phyloP scores from a whole-genome alignment of 176 grass and related monocot genomes.

The Eragrostis curvula region DNA sequence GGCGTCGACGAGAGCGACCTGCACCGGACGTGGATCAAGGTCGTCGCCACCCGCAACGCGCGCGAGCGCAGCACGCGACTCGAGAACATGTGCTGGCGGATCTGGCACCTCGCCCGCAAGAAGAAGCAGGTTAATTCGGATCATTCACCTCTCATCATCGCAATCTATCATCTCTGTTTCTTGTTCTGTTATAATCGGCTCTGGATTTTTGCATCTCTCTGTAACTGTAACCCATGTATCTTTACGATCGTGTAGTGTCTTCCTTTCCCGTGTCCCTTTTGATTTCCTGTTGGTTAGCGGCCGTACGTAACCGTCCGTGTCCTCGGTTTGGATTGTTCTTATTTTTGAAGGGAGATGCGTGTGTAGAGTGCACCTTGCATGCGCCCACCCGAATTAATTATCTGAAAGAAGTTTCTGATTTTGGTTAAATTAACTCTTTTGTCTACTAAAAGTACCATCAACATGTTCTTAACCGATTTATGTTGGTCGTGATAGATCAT shows the following conservation, averaged over 20 bases:
- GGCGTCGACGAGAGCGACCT: slow-evolving; percentile 97
- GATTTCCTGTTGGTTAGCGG: background rate
- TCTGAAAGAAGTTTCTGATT: background rate
- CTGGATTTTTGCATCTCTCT: background rate
- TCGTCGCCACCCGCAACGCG: slow-evolving; percentile 91
- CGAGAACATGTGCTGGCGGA: slow-evolving; percentile 99
- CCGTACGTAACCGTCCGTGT: background rate
- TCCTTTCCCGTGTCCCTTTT: background rate
- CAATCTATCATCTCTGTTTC: background rate
- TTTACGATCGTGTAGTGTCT: background rate
- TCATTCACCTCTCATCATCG: background rate
- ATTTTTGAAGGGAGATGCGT: background rate
- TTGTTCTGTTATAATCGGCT: background rate
- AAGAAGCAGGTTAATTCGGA: slow-evolving; percentile 76
- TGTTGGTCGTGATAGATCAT: too few species aligned
- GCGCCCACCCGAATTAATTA: background rate
- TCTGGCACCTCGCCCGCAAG: slow-evolving; percentile 98
- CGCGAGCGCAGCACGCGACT: slow-evolving; percentile 79
- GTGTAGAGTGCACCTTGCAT: background rate
- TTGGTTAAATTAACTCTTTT: too few species aligned
- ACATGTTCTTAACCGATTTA: too few species aligned
- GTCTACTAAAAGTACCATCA: too few species aligned
- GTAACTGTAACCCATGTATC: background rate
- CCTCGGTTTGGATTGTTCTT: background rate
- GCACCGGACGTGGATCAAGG: slow-evolving; percentile 98